Evolutionary conservation across 192 early-diverging fungal species (phyloP).

Genomic region (Coemansia sp.): DNA sequence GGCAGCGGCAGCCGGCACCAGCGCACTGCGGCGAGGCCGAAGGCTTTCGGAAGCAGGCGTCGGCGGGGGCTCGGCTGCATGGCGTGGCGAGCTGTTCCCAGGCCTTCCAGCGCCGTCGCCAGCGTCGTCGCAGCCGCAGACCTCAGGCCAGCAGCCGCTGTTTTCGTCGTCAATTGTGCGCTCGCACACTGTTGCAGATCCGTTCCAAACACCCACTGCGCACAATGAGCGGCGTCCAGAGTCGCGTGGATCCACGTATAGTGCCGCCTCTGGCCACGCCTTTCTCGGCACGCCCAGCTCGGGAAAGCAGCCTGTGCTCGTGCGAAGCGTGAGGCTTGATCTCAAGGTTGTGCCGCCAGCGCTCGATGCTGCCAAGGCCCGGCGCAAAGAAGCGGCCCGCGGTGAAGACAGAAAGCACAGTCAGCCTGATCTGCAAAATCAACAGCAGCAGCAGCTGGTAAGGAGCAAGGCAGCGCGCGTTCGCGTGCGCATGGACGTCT

Average conservation of each 20-base stretch:
- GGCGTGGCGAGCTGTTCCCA: neutral
- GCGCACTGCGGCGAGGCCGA: constrained; percentile 1
- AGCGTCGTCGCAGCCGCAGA: neutral
- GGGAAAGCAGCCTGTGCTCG: constrained; percentile 18
- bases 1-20: neutral
- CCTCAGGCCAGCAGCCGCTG: neutral
- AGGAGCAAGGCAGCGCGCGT: constrained; percentile 4
- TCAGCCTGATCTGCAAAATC: too few species aligned
- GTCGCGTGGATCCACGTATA: constrained; percentile 17
- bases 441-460: constrained; percentile 1
- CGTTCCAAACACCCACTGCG: neutral
- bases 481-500: constrained; percentile 22
- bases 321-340: constrained; percentile 17
- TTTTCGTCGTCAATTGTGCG: neutral
- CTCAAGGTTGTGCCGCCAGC: constrained; percentile 18
- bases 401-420: too few species aligned
- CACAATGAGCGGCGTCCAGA: constrained; percentile 9
- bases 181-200: neutral
- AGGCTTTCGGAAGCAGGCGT: constrained; percentile 2
- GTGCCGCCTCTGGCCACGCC: constrained; percentile 3
- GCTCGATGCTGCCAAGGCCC: constrained; percentile 8
- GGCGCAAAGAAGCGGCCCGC: neutral
- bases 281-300: constrained; percentile 1
- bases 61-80: neutral
- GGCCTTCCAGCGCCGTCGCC: too few species aligned